Base-by-base conservation (phyloP, 352 stramenopile species). In the Globisporangium mamillatum region DNA sequence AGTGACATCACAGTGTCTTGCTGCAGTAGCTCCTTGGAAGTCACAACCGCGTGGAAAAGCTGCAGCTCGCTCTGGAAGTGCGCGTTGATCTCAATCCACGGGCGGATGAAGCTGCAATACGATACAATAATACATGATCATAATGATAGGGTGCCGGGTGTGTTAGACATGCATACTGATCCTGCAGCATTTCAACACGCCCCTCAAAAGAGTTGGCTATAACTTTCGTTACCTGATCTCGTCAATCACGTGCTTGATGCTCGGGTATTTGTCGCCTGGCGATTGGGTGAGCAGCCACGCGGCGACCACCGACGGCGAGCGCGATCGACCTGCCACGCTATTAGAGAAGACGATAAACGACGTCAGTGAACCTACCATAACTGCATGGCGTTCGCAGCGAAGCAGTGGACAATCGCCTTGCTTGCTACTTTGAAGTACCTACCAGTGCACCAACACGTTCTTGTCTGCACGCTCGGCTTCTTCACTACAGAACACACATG, bases 401-500 rank as follows among this genome's bases (percentile, higher is more conserved):
- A 1, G 52, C 32, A 7, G 27, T 3, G 27, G 27, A 29, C 27
- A 29, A 29, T 29, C 1, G 27, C 3, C 27, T 22, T 34, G n/a
- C 10, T 57, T 12, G n/a, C 20, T 36, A 36, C 57, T 16, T 63
- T 3, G 27, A 29, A 29, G 27, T 29, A 29, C 27, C 3, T 29
- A 93, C 86, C 86, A 93, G 73, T 93, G 86, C 58, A 93, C 80
- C 38, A 93, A 69, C 20, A 92, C 74, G 58, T 82, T 92, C 75
- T 70, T 77, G 53, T 77, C 75, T 1, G 64, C 48, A 2, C 32
- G 34, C 14, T 79, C 60, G 1, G 77, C 79, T n/a, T 76, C 66
- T 14, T 73, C 27, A 20, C 82, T 90, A 53, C 38, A 52, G 3
- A 68, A 36, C 20, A 25, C 32, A 54, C 58, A 52, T 10, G 6